Percentiles rank a stretch among this genome's conserved stretches.
phyloP scores from a whole-genome alignment of 345 rosid species.

The rapeseed (Brassica napus) region DNA sequence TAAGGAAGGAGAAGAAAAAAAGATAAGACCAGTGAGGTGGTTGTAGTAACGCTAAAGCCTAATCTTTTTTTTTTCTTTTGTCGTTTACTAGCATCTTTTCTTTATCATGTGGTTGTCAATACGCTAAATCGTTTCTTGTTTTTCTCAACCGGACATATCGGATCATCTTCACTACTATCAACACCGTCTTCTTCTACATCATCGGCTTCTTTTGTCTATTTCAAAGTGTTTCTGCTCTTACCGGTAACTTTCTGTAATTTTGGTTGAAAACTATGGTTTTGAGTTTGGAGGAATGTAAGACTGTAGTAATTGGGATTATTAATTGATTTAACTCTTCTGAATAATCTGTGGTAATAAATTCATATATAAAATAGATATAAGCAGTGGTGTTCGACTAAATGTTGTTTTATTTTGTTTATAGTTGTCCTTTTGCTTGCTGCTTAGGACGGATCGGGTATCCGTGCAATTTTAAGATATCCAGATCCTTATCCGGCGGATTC shows the following conservation, averaged over 20 bases:
- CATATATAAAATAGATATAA: background rate
- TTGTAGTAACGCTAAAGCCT: conserved; percentile 17
- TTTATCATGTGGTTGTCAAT: conserved; percentile 22
- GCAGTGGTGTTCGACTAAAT: background rate
- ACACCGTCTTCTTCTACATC: background rate
- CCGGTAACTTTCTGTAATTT: background rate
- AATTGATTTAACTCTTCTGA: background rate
- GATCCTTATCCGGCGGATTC: no score
- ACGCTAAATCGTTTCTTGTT: background rate
- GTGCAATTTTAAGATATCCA: no score
- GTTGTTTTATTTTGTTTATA: background rate
- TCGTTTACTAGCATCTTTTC: conserved; percentile 10
- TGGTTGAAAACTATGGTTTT: background rate
- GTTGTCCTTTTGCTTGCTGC: background rate
- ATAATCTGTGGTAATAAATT: background rate
- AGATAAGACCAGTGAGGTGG: conserved; percentile 27
- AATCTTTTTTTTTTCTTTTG: conserved; percentile 1
- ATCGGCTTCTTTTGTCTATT: background rate
- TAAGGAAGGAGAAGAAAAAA: conserved; percentile 7
- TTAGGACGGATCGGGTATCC: no score
- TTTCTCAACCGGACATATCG: background rate
- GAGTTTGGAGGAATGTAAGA: background rate
- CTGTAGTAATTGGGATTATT: background rate
- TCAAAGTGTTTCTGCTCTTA: background rate
- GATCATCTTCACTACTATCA: background rate